Percentiles rank a stretch among this genome's conserved stretches.
Conservation (phyloP, 345 rosid genomes). For the Gossypium rotundifolium region DNA sequence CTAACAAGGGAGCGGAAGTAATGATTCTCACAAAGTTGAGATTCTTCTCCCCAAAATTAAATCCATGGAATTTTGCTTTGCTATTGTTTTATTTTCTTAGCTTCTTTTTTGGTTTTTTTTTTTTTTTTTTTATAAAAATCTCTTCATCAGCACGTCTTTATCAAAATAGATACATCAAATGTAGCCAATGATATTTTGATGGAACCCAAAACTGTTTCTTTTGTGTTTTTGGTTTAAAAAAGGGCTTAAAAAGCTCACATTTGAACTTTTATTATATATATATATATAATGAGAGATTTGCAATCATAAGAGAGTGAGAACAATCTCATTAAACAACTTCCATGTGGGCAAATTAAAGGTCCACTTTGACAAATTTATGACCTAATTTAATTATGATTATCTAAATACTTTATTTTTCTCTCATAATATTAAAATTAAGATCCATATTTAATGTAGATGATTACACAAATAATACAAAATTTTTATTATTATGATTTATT, state of each 20-base stretch:
- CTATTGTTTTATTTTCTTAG: neutral
- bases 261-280: constrained; percentile 30
- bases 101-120: neutral
- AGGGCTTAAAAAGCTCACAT: constrained; percentile 32
- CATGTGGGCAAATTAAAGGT: neutral
- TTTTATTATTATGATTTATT: too few relatives aligned
- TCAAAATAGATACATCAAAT: constrained; percentile 35
- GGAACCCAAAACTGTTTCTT: constrained; percentile 24
- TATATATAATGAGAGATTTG: constrained; percentile 10
- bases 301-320: constrained; percentile 24
- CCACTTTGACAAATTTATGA: neutral
- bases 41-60: too few relatives aligned
- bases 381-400: neutral
- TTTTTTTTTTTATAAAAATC: neutral
- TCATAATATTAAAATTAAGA: neutral
- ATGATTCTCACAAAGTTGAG: neutral
- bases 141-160: constrained; percentile 21
- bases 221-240: constrained; percentile 13
- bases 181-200: constrained; percentile 33
- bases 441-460: too few relatives aligned
- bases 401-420: neutral
- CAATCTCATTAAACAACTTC: neutral
- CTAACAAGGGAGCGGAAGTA: neutral
- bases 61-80: neutral
- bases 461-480: too few relatives aligned